Conservation (phyloP, 2,329 filamentous ascomycete species). For the Venturiaceae sp. region DNA sequence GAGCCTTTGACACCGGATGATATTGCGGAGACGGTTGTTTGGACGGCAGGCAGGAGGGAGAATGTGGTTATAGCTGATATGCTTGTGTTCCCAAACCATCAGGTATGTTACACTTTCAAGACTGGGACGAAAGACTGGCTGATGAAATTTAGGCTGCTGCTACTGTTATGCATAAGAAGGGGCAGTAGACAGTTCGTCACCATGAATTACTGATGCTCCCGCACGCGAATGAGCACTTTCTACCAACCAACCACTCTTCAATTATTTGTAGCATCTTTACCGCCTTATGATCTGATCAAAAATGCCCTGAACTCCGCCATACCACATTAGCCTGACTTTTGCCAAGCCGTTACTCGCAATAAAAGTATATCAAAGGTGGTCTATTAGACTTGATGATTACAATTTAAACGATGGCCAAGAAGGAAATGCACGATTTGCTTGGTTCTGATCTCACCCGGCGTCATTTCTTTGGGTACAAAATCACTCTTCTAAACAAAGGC, state of each 20-base stretch:
- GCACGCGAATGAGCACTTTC: background rate
- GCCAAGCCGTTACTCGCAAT: too few species aligned
- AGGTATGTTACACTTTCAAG: slow-evolving; percentile 53
- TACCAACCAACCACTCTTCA: too few species aligned
- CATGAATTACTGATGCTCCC: background rate
- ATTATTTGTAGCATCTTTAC: background rate
- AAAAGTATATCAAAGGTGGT: too few species aligned
- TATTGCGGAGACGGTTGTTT: slow-evolving; percentile 84
- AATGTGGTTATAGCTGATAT: slow-evolving; percentile 63
- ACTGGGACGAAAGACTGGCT: background rate
- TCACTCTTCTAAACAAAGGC: too few species aligned
- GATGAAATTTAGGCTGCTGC: background rate
- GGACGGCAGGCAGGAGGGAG: slow-evolving; percentile 71
- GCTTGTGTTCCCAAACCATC: slow-evolving; percentile 79
- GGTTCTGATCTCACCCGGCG: too few species aligned
- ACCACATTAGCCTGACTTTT: too few species aligned
- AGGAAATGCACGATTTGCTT: too few species aligned
- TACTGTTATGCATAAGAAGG: background rate
- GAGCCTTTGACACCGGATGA: slow-evolving; percentile 83
- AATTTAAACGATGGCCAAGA: too few species aligned
- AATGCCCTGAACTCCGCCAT: too few species aligned
- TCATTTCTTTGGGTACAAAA: too few species aligned
- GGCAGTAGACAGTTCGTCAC: background rate
- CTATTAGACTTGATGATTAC: too few species aligned
- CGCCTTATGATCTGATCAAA: background rate